phyloP scores from a whole-genome alignment of 805 yeast species.

The Candida xyloterini region DNA sequence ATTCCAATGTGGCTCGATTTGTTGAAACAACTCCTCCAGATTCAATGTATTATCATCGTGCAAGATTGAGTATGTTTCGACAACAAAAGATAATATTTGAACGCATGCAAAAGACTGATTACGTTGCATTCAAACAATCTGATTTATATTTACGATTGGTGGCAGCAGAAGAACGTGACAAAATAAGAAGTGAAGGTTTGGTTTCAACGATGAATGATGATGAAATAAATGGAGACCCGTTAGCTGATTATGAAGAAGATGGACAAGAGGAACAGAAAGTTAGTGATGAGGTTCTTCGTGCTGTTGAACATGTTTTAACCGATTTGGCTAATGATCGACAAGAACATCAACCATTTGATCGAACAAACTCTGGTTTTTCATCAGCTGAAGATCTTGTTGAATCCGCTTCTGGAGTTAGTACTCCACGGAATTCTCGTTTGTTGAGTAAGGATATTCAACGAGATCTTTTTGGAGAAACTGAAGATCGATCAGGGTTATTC shows the following conservation, averaged over 20 bases:
- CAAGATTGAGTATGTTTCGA: conserved; percentile 57
- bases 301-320: conserved; percentile 66
- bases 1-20: conserved; percentile 38
- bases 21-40: conserved; percentile 26
- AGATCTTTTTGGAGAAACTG: conserved; percentile 31
- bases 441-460: conserved; percentile 30
- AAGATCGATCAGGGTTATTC: conserved; percentile 20
- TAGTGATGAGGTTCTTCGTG: conserved; percentile 48
- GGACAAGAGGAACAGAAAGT: conserved; percentile 36
- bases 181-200: neutral
- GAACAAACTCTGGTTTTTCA: conserved; percentile 4
- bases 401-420: conserved; percentile 12
- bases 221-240: conserved; percentile 32
- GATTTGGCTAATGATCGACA: conserved; percentile 45
- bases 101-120: conserved; percentile 50
- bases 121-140: conserved; percentile 59
- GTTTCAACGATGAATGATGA: conserved; percentile 17
- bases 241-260: conserved; percentile 31
- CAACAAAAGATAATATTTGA: conserved; percentile 54
- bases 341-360: conserved; percentile 3
- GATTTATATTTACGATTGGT: conserved; percentile 51
- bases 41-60: conserved; percentile 41
- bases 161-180: conserved; percentile 35
- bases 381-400: conserved; percentile 15
- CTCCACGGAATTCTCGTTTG: conserved; percentile 25